phyloP scores from a whole-genome alignment of 345 rosid species.

The Angophora floribunda region DNA sequence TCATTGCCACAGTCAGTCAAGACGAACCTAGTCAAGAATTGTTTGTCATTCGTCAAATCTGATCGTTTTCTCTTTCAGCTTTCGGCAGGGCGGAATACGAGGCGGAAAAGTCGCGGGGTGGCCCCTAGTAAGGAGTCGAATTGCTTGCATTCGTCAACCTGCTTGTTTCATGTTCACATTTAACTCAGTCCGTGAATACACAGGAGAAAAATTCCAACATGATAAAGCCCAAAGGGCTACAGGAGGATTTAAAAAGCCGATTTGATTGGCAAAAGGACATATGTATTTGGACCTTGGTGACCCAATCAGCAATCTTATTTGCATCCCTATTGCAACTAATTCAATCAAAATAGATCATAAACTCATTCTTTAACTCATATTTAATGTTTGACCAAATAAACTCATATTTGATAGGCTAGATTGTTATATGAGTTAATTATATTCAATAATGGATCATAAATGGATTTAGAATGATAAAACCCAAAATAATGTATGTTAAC shows the following conservation, averaged over 20 bases:
- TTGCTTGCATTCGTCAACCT: neutral
- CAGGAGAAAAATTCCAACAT: neutral
- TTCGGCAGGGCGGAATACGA: neutral
- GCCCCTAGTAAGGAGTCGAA: neutral
- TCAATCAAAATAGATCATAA: neutral
- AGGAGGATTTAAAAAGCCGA: neutral
- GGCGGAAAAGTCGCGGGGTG: neutral
- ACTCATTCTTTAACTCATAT: neutral
- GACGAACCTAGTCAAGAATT: neutral
- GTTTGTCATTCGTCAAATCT: neutral
- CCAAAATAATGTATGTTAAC: neutral
- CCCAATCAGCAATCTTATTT: neutral
- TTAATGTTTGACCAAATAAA: neutral
- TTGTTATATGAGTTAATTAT: neutral
- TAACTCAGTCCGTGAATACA: neutral
- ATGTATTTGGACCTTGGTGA: neutral
- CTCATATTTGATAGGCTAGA: neutral
- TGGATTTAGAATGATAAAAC: too few relatives aligned
- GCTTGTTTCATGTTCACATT: neutral
- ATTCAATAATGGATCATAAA: neutral
- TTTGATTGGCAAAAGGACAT: neutral
- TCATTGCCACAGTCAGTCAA: neutral
- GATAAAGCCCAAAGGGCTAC: neutral
- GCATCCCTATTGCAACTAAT: neutral
- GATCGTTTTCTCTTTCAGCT: neutral